These are phyloP conservation scores for Phyllostachys edulis DNA, from an alignment of 176 grass and related monocot genomes.

Conservation along the genomic window DNA sequence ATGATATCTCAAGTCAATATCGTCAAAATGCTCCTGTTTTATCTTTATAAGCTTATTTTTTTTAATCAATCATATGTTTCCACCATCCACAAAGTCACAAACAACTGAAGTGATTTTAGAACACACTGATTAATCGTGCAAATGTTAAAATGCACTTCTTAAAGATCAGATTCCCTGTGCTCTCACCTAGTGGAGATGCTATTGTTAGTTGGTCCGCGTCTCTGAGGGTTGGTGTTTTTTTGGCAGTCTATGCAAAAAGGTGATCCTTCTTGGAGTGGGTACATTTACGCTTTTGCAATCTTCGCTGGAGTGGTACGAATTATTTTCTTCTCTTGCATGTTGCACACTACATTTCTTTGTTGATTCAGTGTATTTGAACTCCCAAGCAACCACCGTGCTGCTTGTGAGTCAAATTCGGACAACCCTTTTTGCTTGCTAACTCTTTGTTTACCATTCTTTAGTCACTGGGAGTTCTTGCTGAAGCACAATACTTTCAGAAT, in stretches of 20 bases:
- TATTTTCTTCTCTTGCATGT: conserved; percentile 27
- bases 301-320: conserved; percentile 94
- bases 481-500: conserved; percentile 99
- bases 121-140: background rate
- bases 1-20: conserved; percentile 18
- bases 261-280: conserved; percentile 79
- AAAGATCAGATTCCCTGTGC: background rate
- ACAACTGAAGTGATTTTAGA: conserved; percentile 11
- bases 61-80: background rate
- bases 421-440: conserved; percentile 5
- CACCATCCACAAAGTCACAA: background rate
- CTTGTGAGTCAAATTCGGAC: background rate
- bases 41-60: background rate
- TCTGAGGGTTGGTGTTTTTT: conserved; percentile 9
- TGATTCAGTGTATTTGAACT: conserved; percentile 21
- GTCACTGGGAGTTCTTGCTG: conserved; percentile 78
- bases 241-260: conserved; percentile 91
- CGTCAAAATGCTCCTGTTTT: background rate
- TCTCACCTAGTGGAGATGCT: background rate
- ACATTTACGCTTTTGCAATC: conserved; percentile 91
- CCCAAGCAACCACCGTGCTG: background rate
- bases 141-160: background rate
- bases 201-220: conserved; percentile 2
- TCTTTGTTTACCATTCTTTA: conserved; percentile 35
- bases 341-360: conserved; percentile 16